phyloP scores from a whole-genome alignment of 306 rosid genomes.

The Datisca glomerata region DNA sequence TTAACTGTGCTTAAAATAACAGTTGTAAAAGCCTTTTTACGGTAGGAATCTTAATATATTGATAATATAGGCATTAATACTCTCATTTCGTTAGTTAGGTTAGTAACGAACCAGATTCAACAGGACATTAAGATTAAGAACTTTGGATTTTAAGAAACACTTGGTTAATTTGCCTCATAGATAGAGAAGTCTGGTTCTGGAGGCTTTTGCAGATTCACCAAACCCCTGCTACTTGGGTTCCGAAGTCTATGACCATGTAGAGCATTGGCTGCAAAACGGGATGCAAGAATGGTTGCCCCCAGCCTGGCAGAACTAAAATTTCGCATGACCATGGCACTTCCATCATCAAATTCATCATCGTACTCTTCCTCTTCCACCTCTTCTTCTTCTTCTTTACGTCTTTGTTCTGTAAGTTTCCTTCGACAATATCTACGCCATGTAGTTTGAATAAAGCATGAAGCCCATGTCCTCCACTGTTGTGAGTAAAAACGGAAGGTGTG shows the following conservation, averaged over 20 bases:
- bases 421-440: conserved; percentile 56
- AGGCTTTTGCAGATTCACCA: conserved; percentile 45
- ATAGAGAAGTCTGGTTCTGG: conserved; percentile 66
- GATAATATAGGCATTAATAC: too few relatives aligned
- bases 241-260: conserved; percentile 49
- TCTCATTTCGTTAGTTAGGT: too few relatives aligned
- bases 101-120: too few relatives aligned
- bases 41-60: too few relatives aligned
- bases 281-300: conserved; percentile 45
- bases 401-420: conserved; percentile 30
- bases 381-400: conserved; percentile 37
- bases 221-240: conserved; percentile 14
- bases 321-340: conserved; percentile 13
- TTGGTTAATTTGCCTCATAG: conserved; percentile 12
- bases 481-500: conserved; percentile 88
- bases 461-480: conserved; percentile 98
- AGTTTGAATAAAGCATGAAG: conserved; percentile 71
- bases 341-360: conserved; percentile 9
- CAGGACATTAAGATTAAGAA: too few relatives aligned
- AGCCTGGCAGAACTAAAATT: conserved; percentile 14
- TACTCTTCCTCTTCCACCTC: conserved; percentile 13
- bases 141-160: too few relatives aligned
- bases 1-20: too few relatives aligned
- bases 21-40: too few relatives aligned
- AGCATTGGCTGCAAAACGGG: conserved; percentile 71